These are phyloP conservation scores for Papiliotrema nemorosa DNA, from an alignment of 1,284 basidiomycete species.

Conservation along the genomic window DNA sequence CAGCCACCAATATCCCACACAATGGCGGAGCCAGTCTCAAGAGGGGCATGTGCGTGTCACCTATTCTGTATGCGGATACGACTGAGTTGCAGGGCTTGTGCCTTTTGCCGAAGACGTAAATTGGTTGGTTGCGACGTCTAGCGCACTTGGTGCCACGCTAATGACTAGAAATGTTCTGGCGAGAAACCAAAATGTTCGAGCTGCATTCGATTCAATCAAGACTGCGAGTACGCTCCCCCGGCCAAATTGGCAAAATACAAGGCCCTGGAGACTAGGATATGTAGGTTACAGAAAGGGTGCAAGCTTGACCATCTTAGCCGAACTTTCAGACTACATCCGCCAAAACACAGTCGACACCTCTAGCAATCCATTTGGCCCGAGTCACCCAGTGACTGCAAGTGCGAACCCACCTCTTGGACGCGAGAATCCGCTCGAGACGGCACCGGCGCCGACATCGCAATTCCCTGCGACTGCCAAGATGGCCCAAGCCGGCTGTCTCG, in stretches of 20 bases:
- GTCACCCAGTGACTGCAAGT: too few relatives aligned
- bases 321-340: not conserved
- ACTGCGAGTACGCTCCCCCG: conserved; percentile 32
- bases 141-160: not conserved
- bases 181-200: conserved; percentile 33
- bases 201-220: conserved; percentile 34
- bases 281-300: not conserved
- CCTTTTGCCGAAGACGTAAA: conserved; percentile 39
- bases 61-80: not conserved
- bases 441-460: too few relatives aligned
- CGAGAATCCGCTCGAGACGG: too few relatives aligned
- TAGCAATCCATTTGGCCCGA: too few relatives aligned
- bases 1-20: too few relatives aligned
- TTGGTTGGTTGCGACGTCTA: conserved; percentile 18
- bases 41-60: conserved; percentile 3
- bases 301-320: not conserved
- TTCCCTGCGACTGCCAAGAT: too few relatives aligned
- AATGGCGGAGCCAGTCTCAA: not conserved
- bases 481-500: too few relatives aligned
- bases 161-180: conserved; percentile 22
- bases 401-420: too few relatives aligned
- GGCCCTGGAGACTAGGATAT: conserved; percentile 2
- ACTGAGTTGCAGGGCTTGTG: conserved; percentile 29
- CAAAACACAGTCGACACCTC: not conserved
- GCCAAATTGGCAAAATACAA: conserved; percentile 2